Evolutionary conservation across 2,329 filamentous ascomycete species (phyloP).

Genomic region (Claviceps lovelessii): DNA sequence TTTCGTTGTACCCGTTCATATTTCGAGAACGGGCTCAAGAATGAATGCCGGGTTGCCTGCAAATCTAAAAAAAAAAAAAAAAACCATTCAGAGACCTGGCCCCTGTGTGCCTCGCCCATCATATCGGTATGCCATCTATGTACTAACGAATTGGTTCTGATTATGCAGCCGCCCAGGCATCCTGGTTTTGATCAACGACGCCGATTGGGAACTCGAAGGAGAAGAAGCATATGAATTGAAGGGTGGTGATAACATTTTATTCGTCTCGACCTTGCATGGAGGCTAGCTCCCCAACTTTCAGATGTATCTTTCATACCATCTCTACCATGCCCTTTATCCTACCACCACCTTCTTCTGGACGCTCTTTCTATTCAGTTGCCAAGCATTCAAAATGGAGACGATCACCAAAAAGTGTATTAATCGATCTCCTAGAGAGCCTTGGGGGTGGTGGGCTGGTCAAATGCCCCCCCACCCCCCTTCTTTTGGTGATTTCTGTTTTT

Average conservation of each 20-base stretch:
- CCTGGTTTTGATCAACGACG: constrained; percentile 91
- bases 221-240: constrained; percentile 82
- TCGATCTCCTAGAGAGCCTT: not conserved
- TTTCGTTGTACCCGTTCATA: not conserved
- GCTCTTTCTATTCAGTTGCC: not conserved
- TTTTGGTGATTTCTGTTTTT: not conserved
- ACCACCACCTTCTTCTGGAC: not conserved
- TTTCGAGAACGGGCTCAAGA: not conserved
- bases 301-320: not conserved
- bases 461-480: not conserved
- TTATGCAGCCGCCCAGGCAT: constrained; percentile 71
- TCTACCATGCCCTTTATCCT: not conserved
- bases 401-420: not conserved
- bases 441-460: not conserved
- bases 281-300: constrained; percentile 39
- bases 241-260: constrained; percentile 73
- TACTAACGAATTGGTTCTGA: constrained; percentile 10
- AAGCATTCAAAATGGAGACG: not conserved
- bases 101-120: not conserved
- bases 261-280: constrained; percentile 91
- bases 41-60: too few relatives aligned
- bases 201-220: constrained; percentile 95
- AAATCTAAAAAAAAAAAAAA: not conserved
- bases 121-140: not conserved
- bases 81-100: not conserved